Evolutionary conservation across 148 eudicot species (phyloP).

Genomic region (Chenopodium suecicum): DNA sequence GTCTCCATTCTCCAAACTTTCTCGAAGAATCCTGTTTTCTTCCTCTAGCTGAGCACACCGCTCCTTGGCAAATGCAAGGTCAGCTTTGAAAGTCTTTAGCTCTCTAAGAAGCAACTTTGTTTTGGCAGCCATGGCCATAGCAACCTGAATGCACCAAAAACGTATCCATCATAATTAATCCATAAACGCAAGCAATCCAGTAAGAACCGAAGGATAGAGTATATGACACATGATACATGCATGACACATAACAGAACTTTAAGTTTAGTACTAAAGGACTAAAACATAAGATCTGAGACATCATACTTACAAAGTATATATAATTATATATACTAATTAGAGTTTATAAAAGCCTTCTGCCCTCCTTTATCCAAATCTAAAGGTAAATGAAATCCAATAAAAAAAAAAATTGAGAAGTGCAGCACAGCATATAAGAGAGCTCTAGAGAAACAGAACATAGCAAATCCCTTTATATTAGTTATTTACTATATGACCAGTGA

Average conservation of each 20-base stretch:
- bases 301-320: not conserved
- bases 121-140: slow-evolving; percentile 91
- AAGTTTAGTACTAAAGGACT: not conserved
- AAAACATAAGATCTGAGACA: not conserved
- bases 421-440: not conserved
- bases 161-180: slow-evolving; percentile 14
- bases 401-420: not conserved
- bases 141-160: slow-evolving; percentile 53
- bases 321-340: not conserved
- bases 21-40: slow-evolving; percentile 68
- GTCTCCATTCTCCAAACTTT: slow-evolving; percentile 67
- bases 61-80: slow-evolving; percentile 87
- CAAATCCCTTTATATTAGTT: slow-evolving; percentile 7
- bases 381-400: not conserved
- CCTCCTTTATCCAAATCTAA: too few relatives aligned
- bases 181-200: not conserved
- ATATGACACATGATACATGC: not conserved
- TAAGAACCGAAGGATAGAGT: not conserved
- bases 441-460: slow-evolving; percentile 12
- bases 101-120: slow-evolving; percentile 82
- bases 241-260: not conserved
- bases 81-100: slow-evolving; percentile 87
- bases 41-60: slow-evolving; percentile 91
- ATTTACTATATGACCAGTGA: slow-evolving; percentile 33
- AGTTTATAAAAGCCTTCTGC: not conserved